Evolutionary conservation across 345 rosid species (phyloP), one percentile per base, ranked within the genome.

Genomic region (Iberis pinnata): DNA sequence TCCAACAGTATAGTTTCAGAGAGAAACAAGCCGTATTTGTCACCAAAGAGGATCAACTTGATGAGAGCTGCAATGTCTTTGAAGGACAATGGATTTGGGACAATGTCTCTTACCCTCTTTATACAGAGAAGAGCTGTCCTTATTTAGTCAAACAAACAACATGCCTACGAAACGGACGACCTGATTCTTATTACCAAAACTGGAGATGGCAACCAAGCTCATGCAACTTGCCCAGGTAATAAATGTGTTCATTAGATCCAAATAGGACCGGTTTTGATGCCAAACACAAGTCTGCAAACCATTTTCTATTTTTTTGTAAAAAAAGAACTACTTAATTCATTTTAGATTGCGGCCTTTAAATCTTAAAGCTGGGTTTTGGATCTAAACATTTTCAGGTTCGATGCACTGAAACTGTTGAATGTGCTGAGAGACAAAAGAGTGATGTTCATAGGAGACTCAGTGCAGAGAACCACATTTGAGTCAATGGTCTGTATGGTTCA

Each of bases 61-160:
- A 66, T 22, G 77, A 74, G 52, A 74, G 72, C 6, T 90, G 96
- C 76, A 68, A 90, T 57, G 82, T 80, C 36, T 90, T 84, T 60
- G 72, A 78, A 65, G 98, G 98, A 41, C 50, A 70, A 56, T 90
- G 98, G 98, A 64, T 78, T n/a, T 82, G 95, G 95, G 92, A 87
- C 71, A 87, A 84, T 68, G 78, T 68, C 32, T 64, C 92, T 3
- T 70, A 75, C 51, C 89, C 95, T 55, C 82, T 80, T 41, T 90
- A 90, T 52, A 53, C 58, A 49, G 96, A 90, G 72, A 73, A 82
- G 60, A 76, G 73, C 45, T 90, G 98, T 51, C 96, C 95, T 68
- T 82, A 81, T 58, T 63, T 87, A 78, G 95, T 84, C 14, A 87
- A 82, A 58, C 95, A 90, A 64, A 86, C 95, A 26, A 79, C 96